Percentiles rank a stretch among this genome's conserved stretches.
phyloP scores from a whole-genome alignment of 2,329 filamentous ascomycete species.

The Thelonectria olida region DNA sequence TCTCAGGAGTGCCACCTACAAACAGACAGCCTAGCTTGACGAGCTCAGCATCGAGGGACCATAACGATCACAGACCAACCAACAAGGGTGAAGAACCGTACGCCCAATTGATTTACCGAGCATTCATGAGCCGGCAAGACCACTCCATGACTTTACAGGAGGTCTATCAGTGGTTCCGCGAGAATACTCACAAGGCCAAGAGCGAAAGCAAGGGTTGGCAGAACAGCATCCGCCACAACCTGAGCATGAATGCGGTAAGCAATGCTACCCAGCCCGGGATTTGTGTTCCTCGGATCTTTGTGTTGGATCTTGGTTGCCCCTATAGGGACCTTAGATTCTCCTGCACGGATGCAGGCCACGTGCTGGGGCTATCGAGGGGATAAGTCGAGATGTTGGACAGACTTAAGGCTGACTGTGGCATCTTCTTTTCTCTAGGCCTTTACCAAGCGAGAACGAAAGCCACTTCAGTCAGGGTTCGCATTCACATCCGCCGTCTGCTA shows the following conservation, averaged over 20 bases:
- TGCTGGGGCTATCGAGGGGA: conserved; percentile 5
- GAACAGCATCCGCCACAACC: conserved; percentile 94
- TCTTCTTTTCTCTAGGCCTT: conserved; percentile 47
- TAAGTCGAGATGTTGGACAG: not conserved
- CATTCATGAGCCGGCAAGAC: conserved; percentile 72
- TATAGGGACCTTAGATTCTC: conserved; percentile 12
- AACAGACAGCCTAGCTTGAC: conserved; percentile 9
- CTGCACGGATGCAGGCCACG: conserved; percentile 22
- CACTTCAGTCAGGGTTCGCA: conserved; percentile 32
- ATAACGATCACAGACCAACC: not conserved
- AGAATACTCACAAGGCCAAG: conserved; percentile 83
- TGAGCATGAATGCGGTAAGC: conserved; percentile 93
- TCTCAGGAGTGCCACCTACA: conserved; percentile 24
- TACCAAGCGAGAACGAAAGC: conserved; percentile 49
- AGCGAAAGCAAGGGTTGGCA: conserved; percentile 82
- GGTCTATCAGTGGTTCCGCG: conserved; percentile 89
- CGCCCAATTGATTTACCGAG: conserved; percentile 80
- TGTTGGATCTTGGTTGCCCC: conserved; percentile 22
- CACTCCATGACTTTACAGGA: conserved; percentile 83
- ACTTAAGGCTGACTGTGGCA: not conserved
- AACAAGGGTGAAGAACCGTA: conserved; percentile 71
- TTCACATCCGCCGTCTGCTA: conserved; percentile 22
- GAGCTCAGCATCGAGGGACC: conserved; percentile 23
- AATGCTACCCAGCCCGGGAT: not conserved
- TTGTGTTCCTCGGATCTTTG: conserved; percentile 24